phyloP scores from a whole-genome alignment of 2,329 filamentous ascomycete species.

The Claviceps pazoutovae region DNA sequence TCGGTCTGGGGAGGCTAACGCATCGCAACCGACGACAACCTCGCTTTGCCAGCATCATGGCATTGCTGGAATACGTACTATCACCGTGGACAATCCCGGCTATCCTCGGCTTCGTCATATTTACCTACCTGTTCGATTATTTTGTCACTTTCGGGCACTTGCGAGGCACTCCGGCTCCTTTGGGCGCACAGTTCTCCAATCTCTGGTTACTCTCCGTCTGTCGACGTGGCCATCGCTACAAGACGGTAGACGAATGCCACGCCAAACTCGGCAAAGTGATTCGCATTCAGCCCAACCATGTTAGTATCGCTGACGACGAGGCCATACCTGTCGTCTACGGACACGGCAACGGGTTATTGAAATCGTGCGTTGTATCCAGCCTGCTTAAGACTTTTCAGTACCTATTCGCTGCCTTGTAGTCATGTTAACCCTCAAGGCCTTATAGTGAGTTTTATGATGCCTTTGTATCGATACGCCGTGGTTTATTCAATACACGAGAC shows the following conservation, averaged over 20 bases:
- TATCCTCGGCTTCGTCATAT: slow-evolving; percentile 32
- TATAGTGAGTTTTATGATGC: slow-evolving; percentile 74
- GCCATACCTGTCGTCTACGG: slow-evolving; percentile 69
- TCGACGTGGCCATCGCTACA: slow-evolving; percentile 51
- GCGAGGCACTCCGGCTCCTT: slow-evolving; percentile 45
- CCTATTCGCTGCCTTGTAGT: slow-evolving; percentile 3
- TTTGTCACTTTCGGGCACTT: slow-evolving; percentile 38
- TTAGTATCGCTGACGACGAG: slow-evolving; percentile 67
- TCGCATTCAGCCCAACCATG: slow-evolving; percentile 70
- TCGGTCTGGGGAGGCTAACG: neutral
- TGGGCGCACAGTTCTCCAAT: slow-evolving; percentile 54
- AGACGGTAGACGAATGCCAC: slow-evolving; percentile 56
- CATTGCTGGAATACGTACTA: slow-evolving; percentile 16
- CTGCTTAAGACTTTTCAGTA: neutral
- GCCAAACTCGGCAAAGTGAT: slow-evolving; percentile 67
- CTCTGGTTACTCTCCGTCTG: slow-evolving; percentile 62
- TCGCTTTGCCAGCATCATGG: slow-evolving; percentile 11
- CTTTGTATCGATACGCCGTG: slow-evolving; percentile 74
- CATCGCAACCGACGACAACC: neutral
- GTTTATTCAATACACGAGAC: slow-evolving; percentile 81
- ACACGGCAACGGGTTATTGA: slow-evolving; percentile 62
- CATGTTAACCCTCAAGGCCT: neutral
- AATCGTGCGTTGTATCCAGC: slow-evolving; percentile 34
- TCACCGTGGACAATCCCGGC: slow-evolving; percentile 33
- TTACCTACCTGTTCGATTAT: slow-evolving; percentile 47